phyloP scores from a whole-genome alignment of 2,329 filamentous ascomycete genomes.

The Colletotrichum gigasporum region DNA sequence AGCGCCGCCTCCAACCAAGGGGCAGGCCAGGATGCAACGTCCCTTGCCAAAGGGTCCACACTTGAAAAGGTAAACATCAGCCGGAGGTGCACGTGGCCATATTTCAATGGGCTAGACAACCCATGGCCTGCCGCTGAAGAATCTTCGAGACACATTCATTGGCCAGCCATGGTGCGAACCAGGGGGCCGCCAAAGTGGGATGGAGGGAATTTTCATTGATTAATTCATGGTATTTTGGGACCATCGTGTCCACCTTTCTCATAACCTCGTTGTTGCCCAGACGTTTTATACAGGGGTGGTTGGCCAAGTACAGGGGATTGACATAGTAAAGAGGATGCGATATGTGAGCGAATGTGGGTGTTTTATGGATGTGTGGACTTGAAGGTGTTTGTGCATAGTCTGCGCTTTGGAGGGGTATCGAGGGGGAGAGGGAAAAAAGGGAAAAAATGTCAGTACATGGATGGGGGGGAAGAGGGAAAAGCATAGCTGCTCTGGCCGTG shows the following conservation, averaged over 20 bases:
- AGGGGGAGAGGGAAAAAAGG: not conserved
- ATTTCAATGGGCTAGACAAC: conserved; percentile 27
- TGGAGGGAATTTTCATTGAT: conserved; percentile 31
- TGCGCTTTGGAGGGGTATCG: conserved; percentile 23
- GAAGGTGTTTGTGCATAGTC: not conserved
- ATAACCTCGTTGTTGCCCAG: conserved; percentile 27
- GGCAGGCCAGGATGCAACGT: conserved; percentile 14
- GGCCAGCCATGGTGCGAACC: conserved; percentile 16
- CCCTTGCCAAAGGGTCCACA: conserved; percentile 28
- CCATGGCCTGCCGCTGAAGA: conserved; percentile 31
- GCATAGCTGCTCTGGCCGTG: not conserved
- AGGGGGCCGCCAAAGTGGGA: conserved; percentile 28
- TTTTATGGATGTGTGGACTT: conserved; percentile 9
- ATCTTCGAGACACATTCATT: conserved; percentile 26
- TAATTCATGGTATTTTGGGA: conserved; percentile 22
- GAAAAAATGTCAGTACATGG: conserved; percentile 22
- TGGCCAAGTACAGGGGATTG: conserved; percentile 18
- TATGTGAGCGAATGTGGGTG: conserved; percentile 26
- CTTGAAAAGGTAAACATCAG: conserved; percentile 27
- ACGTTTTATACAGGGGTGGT: conserved; percentile 20
- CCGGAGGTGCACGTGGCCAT: conserved; percentile 32
- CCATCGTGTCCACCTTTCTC: conserved; percentile 31
- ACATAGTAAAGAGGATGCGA: conserved; percentile 19
- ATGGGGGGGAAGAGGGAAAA: not conserved
- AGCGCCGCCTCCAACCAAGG: conserved; percentile 27